Evolutionary conservation across 169 alveolate species (phyloP).

Genomic region (Plasmodium relictum): DNA sequence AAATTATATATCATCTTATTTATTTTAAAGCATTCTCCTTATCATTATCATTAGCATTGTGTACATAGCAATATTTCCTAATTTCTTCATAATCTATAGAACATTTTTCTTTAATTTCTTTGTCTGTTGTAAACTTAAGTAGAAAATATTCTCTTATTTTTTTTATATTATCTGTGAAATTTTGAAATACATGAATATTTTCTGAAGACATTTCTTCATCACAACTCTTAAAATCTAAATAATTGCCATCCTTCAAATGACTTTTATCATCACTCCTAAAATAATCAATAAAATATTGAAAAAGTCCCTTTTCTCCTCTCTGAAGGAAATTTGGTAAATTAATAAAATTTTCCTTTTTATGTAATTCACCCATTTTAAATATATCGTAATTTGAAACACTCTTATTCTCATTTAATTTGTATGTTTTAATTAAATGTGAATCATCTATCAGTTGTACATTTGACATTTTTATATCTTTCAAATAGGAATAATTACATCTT

Average conservation of each 20-base stretch:
- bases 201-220: slow-evolving; percentile 69
- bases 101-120: slow-evolving; percentile 54
- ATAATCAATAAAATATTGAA: slow-evolving; percentile 60
- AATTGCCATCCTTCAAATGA: slow-evolving; percentile 25
- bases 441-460: slow-evolving; percentile 31
- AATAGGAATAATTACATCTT: slow-evolving; percentile 36
- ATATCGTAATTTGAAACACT: neutral
- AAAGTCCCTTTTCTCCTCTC: slow-evolving; percentile 38
- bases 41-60: neutral
- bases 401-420: neutral
- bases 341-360: slow-evolving; percentile 27
- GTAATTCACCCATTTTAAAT: slow-evolving; percentile 20
- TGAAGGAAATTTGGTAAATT: slow-evolving; percentile 59
- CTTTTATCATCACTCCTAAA: slow-evolving; percentile 10
- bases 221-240: slow-evolving; percentile 63
- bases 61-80: slow-evolving; percentile 36
- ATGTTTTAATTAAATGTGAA: slow-evolving; percentile 19
- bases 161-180: slow-evolving; percentile 44
- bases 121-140: slow-evolving; percentile 27
- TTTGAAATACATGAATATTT: slow-evolving; percentile 45
- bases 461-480: slow-evolving; percentile 27
- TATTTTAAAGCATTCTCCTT: neutral
- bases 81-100: slow-evolving; percentile 65
- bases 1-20: neutral
- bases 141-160: slow-evolving; percentile 57